Evolutionary conservation across 2,329 filamentous ascomycete species (phyloP), one percentile per base, ranked within the genome.

Genomic region (Fusarium stilboides): DNA sequence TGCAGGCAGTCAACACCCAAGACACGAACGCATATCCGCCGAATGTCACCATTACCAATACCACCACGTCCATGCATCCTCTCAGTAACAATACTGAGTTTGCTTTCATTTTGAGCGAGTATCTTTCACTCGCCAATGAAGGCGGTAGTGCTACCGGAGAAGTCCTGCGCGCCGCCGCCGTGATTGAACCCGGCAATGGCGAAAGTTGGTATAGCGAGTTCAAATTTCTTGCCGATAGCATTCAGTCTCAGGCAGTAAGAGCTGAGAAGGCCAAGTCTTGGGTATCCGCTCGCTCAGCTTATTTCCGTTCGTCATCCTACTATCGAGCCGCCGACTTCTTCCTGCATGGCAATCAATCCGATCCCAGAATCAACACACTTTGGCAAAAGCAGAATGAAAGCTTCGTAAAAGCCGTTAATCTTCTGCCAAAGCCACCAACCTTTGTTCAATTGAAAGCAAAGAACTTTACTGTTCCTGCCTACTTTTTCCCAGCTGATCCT

Each of bases 321-420:
- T 84, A 79, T 66, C 78, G 82, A 22, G 53, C 68, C 0, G 79
- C 83, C 12, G 79, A 80, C 62, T 83, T 83, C 71, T 85, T 77
- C 69, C 70, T 83, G 9, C 78, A 80, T 53, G 77, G 74, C 8
- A 79, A 85, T 70, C 74, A 72, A 73, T 75, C 60, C 19, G 79
- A 85, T 53, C 79, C 81, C 10, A 77, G 79, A 6, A 80, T 84
- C 59, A 70, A 76, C 40, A 69, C 46, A 5, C 57, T 81, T 1
- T 84, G 82, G 81, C 69, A 73, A 5, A 67, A 77, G 42, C 78
- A 81, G 50, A 71, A 70, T 0, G 69, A 63, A 5, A 78, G 77
- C 17, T 85, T 84, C 58, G 71, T 82, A 72, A 77, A 76, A 22
- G 83, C 77, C 1, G 68, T 80, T 6, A 70, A 75, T 0, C 57